A percentile compares a stretch with the other conserved stretches of the same genome.
These are phyloP conservation scores for Catenaria anguillulae DNA, from an alignment of 371 early-diverging fungal genomes.

Conservation along the genomic window DNA sequence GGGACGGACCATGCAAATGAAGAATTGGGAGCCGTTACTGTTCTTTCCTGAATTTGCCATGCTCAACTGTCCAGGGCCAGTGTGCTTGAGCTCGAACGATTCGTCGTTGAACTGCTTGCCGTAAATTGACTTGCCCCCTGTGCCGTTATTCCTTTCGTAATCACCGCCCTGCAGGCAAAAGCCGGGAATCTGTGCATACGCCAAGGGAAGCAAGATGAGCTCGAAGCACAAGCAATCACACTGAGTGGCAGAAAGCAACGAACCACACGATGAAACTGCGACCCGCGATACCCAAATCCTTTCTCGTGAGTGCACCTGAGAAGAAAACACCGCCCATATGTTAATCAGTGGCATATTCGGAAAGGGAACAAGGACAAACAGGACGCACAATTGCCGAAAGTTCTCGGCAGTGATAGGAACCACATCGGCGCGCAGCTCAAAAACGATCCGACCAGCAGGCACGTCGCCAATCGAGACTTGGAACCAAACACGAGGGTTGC, in stretches of 20 bases:
- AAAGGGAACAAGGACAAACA: background rate
- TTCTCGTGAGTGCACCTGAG: conserved; percentile 59
- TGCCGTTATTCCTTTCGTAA: conserved; percentile 73
- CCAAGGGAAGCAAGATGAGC: too few species aligned
- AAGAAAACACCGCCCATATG: too few species aligned
- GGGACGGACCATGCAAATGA: conserved; percentile 55
- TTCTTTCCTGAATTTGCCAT: conserved; percentile 93
- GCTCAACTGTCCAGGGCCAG: conserved; percentile 45
- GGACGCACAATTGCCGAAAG: conserved; percentile 74
- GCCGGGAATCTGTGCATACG: background rate
- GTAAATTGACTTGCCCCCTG: conserved; percentile 71
- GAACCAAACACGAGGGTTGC: conserved; percentile 1
- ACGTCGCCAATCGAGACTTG: background rate
- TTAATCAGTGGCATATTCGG: too few species aligned
- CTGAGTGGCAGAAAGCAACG: too few species aligned
- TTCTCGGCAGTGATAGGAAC: conserved; percentile 96
- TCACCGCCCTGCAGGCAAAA: conserved; percentile 44
- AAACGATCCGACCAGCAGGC: conserved; percentile 13
- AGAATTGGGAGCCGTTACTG: conserved; percentile 98
- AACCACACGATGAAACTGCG: conserved; percentile 67
- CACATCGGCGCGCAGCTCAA: conserved; percentile 51
- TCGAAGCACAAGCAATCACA: too few species aligned
- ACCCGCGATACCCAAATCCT: conserved; percentile 60
- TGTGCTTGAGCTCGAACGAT: conserved; percentile 39
- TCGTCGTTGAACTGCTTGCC: conserved; percentile 49